Conservation (phyloP, 2,329 filamentous ascomycete genomes). For the Xylariaceae sp. region DNA sequence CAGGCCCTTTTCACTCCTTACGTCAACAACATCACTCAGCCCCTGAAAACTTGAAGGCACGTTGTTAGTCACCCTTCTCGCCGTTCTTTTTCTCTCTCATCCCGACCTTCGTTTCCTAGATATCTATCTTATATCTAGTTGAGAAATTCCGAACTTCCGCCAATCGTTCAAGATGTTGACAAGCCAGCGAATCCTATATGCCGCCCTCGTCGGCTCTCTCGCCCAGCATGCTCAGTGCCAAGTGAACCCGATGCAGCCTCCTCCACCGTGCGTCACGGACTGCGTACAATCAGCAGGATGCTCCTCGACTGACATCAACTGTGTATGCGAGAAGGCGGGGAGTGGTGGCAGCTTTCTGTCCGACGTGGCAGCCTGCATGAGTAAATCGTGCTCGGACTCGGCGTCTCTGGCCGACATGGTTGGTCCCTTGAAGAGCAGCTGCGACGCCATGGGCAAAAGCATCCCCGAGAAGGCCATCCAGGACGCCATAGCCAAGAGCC, state of each 20-base stretch:
- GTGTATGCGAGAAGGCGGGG: constrained; percentile 43
- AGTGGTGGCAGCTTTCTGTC: constrained; percentile 38
- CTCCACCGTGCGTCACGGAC: constrained; percentile 39
- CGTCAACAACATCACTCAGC: not conserved
- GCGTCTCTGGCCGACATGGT: constrained; percentile 40
- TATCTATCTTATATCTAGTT: constrained; percentile 6
- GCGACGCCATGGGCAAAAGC: constrained; percentile 22
- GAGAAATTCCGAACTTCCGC: constrained; percentile 8
- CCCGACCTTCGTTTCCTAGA: constrained; percentile 13
- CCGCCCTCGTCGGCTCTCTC: constrained; percentile 31
- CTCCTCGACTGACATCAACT: constrained; percentile 35
- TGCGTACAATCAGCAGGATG: constrained; percentile 42
- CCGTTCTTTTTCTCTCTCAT: constrained; percentile 12
- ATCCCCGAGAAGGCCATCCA: constrained; percentile 38
- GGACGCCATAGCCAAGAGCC: constrained; percentile 34
- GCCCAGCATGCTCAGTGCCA: constrained; percentile 26
- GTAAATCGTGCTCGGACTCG: constrained; percentile 39
- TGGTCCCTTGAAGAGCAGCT: constrained; percentile 37
- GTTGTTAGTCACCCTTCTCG: constrained; percentile 6
- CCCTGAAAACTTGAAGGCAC: constrained; percentile 14
- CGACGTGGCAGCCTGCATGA: constrained; percentile 43
- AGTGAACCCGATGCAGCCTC: not conserved
- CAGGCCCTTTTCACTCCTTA: constrained; percentile 12
- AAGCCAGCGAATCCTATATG: constrained; percentile 27
- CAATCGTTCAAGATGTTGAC: constrained; percentile 30